Conservation (phyloP, 2,329 filamentous ascomycete genomes). For the Clonostachys solani region DNA sequence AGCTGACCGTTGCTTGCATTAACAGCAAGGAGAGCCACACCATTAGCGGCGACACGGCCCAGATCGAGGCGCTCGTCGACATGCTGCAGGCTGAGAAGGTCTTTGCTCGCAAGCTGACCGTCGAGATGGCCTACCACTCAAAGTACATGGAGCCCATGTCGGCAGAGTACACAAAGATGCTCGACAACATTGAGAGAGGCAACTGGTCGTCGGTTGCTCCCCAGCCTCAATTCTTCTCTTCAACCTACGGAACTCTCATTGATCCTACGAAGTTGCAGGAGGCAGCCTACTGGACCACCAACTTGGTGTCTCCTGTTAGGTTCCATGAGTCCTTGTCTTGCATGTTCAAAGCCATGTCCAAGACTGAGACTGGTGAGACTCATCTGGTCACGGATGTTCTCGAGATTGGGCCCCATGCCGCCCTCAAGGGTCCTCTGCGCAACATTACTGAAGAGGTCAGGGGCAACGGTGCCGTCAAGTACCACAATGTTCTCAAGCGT, state of each 20-base stretch:
- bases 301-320: slow-evolving; percentile 14
- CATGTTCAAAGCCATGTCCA: background rate
- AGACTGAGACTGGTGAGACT: too few relatives aligned
- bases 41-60: slow-evolving; percentile 15
- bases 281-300: slow-evolving; percentile 11
- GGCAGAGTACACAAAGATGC: slow-evolving; percentile 7
- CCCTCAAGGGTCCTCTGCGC: slow-evolving; percentile 4
- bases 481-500: background rate
- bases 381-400: slow-evolving; percentile 2
- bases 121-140: slow-evolving; percentile 16
- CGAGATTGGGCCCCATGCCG: slow-evolving; percentile 11
- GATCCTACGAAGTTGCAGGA: background rate
- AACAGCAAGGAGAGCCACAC: slow-evolving; percentile 23
- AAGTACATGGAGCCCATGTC: slow-evolving; percentile 17
- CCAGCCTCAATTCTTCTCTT: slow-evolving; percentile 1
- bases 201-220: background rate
- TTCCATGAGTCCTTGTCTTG: slow-evolving; percentile 2
- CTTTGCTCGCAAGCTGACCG: slow-evolving; percentile 8
- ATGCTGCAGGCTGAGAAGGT: slow-evolving; percentile 5
- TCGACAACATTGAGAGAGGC: background rate
- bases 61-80: slow-evolving; percentile 11
- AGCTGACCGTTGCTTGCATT: slow-evolving; percentile 18
- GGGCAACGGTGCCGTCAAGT: slow-evolving; percentile 24
- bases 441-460: slow-evolving; percentile 16
- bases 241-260: background rate